phyloP scores from a whole-genome alignment of 2,329 filamentous ascomycete species.

The Tricladium varicosporioides region DNA sequence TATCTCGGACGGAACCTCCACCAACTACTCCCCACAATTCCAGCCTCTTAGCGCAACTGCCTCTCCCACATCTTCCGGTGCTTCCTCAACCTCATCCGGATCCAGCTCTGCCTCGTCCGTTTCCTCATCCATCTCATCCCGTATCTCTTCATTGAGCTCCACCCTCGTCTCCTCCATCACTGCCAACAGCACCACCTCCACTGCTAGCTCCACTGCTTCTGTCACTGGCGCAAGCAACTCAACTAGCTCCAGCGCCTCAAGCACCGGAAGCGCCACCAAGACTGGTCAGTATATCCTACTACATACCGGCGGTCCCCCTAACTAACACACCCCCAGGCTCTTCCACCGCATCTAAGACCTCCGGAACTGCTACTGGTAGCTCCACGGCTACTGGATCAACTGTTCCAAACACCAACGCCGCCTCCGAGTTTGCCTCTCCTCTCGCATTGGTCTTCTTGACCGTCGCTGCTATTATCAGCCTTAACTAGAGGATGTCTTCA shows the following conservation, averaged over 20 bases:
- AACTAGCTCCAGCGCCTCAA: slow-evolving; percentile 1
- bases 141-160: not conserved
- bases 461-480: slow-evolving; percentile 28
- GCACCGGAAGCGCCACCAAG: not conserved
- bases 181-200: slow-evolving; percentile 7
- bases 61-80: slow-evolving; percentile 6
- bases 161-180: not conserved
- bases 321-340: slow-evolving; percentile 1
- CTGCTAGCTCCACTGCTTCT: slow-evolving; percentile 11
- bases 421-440: slow-evolving; percentile 25
- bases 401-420: slow-evolving; percentile 18
- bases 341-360: slow-evolving; percentile 5
- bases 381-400: slow-evolving; percentile 2
- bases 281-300: not conserved
- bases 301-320: not conserved
- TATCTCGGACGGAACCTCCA: slow-evolving; percentile 22
- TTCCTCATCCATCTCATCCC: not conserved
- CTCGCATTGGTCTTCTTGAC: slow-evolving; percentile 32
- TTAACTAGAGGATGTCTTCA: slow-evolving; percentile 25
- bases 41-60: slow-evolving; percentile 21
- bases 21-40: slow-evolving; percentile 31
- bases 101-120: not conserved
- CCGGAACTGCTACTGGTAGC: not conserved
- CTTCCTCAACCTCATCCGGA: slow-evolving; percentile 10
- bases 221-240: not conserved